Conservation (phyloP, 352 stramenopile species). For the Phytophthora tubulina region DNA sequence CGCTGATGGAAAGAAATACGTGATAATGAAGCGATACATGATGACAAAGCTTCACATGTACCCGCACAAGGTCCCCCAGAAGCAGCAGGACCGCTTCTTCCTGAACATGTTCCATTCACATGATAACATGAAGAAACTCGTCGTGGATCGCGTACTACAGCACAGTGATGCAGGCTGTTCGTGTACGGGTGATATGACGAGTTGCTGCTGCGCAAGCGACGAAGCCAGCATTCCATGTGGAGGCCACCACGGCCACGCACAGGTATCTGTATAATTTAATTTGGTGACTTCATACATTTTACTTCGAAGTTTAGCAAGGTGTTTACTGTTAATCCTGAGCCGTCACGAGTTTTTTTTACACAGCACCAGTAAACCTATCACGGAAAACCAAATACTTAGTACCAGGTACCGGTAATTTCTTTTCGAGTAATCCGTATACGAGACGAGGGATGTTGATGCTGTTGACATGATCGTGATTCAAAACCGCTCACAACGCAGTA, state of each 20-base stretch:
- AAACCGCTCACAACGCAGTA: too few species aligned
- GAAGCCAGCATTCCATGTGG: constrained; percentile 34
- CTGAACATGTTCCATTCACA: constrained; percentile 63
- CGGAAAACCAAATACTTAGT: too few species aligned
- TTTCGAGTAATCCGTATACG: neutral
- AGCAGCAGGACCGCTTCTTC: constrained; percentile 63
- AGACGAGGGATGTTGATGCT: neutral
- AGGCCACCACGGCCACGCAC: neutral
- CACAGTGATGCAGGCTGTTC: constrained; percentile 31
- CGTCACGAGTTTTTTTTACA: too few species aligned
- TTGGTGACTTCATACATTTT: neutral
- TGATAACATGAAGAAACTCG: constrained; percentile 67
- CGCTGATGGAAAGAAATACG: constrained; percentile 56
- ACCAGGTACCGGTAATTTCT: neutral
- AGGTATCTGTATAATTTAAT: constrained; percentile 26
- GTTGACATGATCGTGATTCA: neutral
- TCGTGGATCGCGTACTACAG: constrained; percentile 51
- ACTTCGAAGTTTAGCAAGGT: neutral
- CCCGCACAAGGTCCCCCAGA: constrained; percentile 66
- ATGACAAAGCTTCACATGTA: constrained; percentile 84
- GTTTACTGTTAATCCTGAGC: neutral
- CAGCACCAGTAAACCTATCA: too few species aligned
- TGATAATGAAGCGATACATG: constrained; percentile 76
- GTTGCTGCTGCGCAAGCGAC: constrained; percentile 36
- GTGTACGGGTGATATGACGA: constrained; percentile 33